These are phyloP conservation scores for Suhomyces yuchorum DNA, from an alignment of 1,139 yeast genomes.

Conservation along the genomic window DNA sequence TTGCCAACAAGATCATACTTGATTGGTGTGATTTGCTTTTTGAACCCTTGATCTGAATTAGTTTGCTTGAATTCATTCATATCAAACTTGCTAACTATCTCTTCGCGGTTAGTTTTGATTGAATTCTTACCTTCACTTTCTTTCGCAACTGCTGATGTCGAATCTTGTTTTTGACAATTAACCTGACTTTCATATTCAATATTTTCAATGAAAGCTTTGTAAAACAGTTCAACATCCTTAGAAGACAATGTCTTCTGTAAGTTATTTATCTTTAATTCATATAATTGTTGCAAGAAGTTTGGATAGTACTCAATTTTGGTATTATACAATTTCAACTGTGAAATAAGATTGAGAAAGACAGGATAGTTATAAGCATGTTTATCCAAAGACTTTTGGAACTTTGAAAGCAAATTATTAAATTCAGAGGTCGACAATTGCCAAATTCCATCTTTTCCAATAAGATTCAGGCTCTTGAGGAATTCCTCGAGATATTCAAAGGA, in stretches of 20 bases:
- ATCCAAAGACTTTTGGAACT: conserved; percentile 13
- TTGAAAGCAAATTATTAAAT: conserved; percentile 18
- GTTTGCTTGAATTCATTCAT: conserved; percentile 25
- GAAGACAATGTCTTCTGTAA: conserved; percentile 11
- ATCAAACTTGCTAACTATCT: conserved; percentile 21
- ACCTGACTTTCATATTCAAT: conserved; percentile 18
- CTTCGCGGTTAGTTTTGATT: not conserved
- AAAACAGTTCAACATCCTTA: conserved; percentile 22
- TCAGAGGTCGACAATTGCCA: conserved; percentile 19
- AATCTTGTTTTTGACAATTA: not conserved
- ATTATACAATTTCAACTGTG: conserved; percentile 22
- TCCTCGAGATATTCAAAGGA: conserved; percentile 17
- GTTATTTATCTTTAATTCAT: conserved; percentile 17
- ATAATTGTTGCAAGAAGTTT: conserved; percentile 24
- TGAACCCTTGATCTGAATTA: not conserved
- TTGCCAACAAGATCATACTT: conserved; percentile 9
- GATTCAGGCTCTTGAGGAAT: conserved; percentile 17
- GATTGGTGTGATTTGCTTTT: not conserved
- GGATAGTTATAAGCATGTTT: conserved; percentile 17
- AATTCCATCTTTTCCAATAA: conserved; percentile 19
- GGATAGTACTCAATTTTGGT: conserved; percentile 26
- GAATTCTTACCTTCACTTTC: no score
- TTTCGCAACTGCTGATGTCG: not conserved
- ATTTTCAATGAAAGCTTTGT: conserved; percentile 24
- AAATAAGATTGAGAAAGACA: conserved; percentile 17